Percentiles rank a stretch among this genome's conserved stretches.
These are phyloP conservation scores for Starmerella davenportii DNA, from an alignment of 805 yeast genomes.

Conservation along the genomic window DNA sequence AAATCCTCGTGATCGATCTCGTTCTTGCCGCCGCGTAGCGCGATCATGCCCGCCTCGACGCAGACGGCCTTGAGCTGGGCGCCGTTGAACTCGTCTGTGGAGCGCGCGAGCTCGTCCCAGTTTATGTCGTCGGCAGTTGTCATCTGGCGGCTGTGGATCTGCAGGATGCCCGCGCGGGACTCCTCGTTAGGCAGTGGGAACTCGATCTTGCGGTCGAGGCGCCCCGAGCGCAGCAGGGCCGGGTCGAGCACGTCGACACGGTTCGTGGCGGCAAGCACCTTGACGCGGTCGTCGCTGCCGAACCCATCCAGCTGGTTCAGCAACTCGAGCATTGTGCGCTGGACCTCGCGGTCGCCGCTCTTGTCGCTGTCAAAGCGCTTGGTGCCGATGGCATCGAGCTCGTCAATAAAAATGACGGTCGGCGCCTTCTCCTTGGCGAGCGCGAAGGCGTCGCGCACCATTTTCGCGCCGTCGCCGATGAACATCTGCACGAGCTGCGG, in stretches of 20 bases:
- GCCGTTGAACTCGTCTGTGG: constrained; percentile 97
- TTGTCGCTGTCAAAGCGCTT: constrained; percentile 94
- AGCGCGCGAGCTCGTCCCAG: constrained; percentile 96
- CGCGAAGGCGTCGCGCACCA: constrained; percentile 93
- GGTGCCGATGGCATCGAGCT: constrained; percentile 96
- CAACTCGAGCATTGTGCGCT: constrained; percentile 96
- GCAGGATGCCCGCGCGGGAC: constrained; percentile 88
- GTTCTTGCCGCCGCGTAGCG: constrained; percentile 82
- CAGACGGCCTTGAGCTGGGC: constrained; percentile 98
- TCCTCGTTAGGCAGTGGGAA: constrained; percentile 96
- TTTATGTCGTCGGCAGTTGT: constrained; percentile 72
- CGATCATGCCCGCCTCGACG: constrained; percentile 99
- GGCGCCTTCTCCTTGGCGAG: constrained; percentile 97
- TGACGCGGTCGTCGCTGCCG: constrained; percentile 91
- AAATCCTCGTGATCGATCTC: constrained; percentile 91
- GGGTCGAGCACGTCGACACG: constrained; percentile 97
- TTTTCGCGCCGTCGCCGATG: constrained; percentile 96
- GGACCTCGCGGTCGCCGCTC: constrained; percentile 96
- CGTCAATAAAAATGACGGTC: constrained; percentile 92
- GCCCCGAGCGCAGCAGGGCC: constrained; percentile 92
- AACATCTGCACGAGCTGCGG: constrained; percentile 97
- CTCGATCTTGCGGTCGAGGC: constrained; percentile 94
- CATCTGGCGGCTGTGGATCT: constrained; percentile 94
- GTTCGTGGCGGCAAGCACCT: constrained; percentile 94
- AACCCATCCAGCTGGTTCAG: constrained; percentile 96